These are phyloP conservation scores for Phytopythium mirpurense DNA, from an alignment of 352 stramenopile species.

Conservation along the genomic window DNA sequence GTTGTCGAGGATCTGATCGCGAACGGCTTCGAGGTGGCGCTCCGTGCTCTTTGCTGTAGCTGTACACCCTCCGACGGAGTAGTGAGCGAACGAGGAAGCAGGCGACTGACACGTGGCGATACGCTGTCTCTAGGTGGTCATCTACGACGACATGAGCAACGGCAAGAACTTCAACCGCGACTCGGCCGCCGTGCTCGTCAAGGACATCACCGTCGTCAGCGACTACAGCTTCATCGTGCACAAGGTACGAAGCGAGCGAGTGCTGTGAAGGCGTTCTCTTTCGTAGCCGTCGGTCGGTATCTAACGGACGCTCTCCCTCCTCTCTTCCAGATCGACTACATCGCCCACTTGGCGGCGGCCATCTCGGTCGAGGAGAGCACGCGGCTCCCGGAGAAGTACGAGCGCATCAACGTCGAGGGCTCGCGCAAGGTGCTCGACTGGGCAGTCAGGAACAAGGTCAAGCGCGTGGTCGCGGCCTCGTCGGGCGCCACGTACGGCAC, in stretches of 20 bases:
- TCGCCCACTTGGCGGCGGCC: constrained; percentile 76
- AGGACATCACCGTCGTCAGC: constrained; percentile 77
- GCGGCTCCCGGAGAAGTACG: constrained; percentile 80
- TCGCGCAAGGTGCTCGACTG: constrained; percentile 81
- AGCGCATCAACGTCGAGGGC: constrained; percentile 80
- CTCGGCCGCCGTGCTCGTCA: constrained; percentile 66
- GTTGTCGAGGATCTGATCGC: constrained; percentile 74
- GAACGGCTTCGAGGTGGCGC: constrained; percentile 54
- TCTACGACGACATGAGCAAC: constrained; percentile 89
- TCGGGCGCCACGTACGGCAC: constrained; percentile 75
- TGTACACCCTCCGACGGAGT: too few species aligned
- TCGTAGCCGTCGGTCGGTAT: constrained; percentile 42
- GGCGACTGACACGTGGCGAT: too few species aligned
- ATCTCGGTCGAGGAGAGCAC: constrained; percentile 86
- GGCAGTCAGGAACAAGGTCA: constrained; percentile 64
- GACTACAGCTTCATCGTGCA: constrained; percentile 79
- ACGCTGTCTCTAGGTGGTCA: too few species aligned
- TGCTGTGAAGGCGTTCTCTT: constrained; percentile 40
- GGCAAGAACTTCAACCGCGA: constrained; percentile 81
- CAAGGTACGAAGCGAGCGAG: constrained; percentile 56
- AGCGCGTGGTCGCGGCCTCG: constrained; percentile 75
- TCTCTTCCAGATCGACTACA: too few species aligned
- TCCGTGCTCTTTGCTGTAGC: constrained; percentile 43
- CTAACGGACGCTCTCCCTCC: constrained; percentile 48
- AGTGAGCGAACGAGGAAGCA: too few species aligned